These are phyloP conservation scores for Coffea eugenioides DNA, from an alignment of 257 asterid species.

Conservation along the genomic window DNA sequence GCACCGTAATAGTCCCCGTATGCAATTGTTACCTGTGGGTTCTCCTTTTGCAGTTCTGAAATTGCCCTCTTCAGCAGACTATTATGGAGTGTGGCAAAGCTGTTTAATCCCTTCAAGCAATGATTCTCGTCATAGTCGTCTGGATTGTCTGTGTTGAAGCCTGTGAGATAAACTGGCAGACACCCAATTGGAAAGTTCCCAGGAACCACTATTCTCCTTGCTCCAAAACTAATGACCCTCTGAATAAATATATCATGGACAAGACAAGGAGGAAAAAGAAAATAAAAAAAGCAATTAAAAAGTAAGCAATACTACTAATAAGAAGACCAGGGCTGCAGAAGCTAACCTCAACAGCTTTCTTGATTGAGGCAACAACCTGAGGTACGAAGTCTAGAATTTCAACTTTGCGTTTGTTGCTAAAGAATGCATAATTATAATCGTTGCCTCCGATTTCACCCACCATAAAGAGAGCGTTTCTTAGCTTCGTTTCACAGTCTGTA, in stretches of 20 bases:
- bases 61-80: conserved; percentile 14
- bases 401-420: no score
- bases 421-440: no score
- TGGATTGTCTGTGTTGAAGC: background rate
- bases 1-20: conserved; percentile 28
- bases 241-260: background rate
- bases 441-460: no score
- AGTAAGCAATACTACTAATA: background rate
- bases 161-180: conserved; percentile 17
- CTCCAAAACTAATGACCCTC: conserved; percentile 21
- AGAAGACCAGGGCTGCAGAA: no score
- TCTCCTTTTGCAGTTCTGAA: conserved; percentile 2
- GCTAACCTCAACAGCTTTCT: conserved; percentile 14
- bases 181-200: conserved; percentile 29
- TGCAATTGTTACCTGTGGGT: conserved; percentile 12
- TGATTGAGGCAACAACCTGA: conserved; percentile 11
- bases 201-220: conserved; percentile 19
- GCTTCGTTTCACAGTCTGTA: no score
- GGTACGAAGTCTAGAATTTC: conserved; percentile 15
- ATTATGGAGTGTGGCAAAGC: conserved; percentile 18
- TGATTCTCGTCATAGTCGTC: conserved; percentile 12
- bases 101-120: conserved; percentile 16
- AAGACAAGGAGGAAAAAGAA: no score
- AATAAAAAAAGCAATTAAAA: no score
- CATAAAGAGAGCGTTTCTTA: no score